These are phyloP conservation scores for Aristolochia contorta DNA, from an alignment of 164 flowering plant species.

Conservation along the genomic window DNA sequence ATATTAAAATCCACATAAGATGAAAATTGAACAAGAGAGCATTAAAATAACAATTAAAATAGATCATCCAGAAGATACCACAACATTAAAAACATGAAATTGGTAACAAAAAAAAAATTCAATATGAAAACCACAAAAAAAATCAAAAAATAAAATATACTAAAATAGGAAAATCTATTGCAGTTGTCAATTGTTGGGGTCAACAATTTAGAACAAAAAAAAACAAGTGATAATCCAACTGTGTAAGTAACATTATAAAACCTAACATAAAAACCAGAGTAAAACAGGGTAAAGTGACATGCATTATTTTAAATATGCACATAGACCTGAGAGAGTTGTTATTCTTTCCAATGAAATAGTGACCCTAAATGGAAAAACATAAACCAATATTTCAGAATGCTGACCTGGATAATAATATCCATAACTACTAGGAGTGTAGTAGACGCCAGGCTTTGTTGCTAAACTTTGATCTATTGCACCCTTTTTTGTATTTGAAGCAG, in stretches of 20 bases:
- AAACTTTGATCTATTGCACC: slow-evolving; percentile 18
- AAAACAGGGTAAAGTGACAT: neutral
- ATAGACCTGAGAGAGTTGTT: neutral
- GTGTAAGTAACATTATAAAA: no score
- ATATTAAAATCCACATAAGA: no score
- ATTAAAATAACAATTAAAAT: no score
- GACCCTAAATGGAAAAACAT: neutral
- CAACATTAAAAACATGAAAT: no score
- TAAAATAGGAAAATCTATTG: neutral
- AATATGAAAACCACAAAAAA: neutral
- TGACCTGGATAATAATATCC: slow-evolving; percentile 36
- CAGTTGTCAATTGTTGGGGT: no score
- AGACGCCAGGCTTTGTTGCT: slow-evolving; percentile 18
- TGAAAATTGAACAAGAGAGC: no score
- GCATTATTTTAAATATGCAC: neutral
- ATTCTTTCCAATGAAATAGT: neutral
- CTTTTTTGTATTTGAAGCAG: slow-evolving; percentile 19
- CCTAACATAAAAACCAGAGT: no score
- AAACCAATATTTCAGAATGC: neutral
- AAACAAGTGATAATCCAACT: no score
- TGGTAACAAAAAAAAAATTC: neutral
- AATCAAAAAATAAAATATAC: no score
- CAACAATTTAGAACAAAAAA: no score
- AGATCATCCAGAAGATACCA: no score
- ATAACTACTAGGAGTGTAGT: slow-evolving; percentile 26